Evolutionary conservation across 495 filamentous ascomycete species (phyloP).

Genomic region (Bryoglossum gracile): DNA sequence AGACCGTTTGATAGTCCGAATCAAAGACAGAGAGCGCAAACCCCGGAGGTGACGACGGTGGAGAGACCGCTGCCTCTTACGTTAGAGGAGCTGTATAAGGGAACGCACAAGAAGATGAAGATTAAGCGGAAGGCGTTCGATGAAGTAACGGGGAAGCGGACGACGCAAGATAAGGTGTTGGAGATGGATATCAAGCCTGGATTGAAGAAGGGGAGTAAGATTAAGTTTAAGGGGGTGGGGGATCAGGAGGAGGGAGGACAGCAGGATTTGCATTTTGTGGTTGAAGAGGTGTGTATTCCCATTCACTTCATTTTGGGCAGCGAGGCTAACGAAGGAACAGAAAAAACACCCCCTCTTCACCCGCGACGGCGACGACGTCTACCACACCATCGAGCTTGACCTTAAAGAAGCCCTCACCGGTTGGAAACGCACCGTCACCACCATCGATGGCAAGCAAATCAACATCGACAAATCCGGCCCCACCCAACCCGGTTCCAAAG

Average conservation of each 20-base stretch:
- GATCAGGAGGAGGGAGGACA: constrained; percentile 97
- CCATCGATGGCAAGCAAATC: constrained; percentile 85
- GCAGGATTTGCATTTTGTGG: constrained; percentile 90
- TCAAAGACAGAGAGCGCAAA: constrained; percentile 42
- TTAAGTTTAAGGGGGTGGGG: constrained; percentile 92
- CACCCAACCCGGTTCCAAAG: constrained; percentile 71
- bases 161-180: constrained; percentile 77
- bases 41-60: constrained; percentile 85
- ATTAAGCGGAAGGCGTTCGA: constrained; percentile 96
- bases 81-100: constrained; percentile 79
- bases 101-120: constrained; percentile 89
- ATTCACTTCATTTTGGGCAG: not conserved
- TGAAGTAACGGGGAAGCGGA: constrained; percentile 66
- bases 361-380: constrained; percentile 80
- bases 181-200: constrained; percentile 94
- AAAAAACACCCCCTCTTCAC: constrained; percentile 76
- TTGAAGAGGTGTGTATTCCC: constrained; percentile 70
- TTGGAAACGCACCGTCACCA: constrained; percentile 84
- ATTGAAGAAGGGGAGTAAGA: constrained; percentile 91
- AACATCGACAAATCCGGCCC: constrained; percentile 70
- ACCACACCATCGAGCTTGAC: constrained; percentile 65
- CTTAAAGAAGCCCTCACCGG: constrained; percentile 97
- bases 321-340: constrained; percentile 36
- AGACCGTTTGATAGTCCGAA: no score
- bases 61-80: constrained; percentile 76